Evolutionary conservation across 1,284 basidiomycete species (phyloP).

Genomic region (Mycena citricolor): DNA sequence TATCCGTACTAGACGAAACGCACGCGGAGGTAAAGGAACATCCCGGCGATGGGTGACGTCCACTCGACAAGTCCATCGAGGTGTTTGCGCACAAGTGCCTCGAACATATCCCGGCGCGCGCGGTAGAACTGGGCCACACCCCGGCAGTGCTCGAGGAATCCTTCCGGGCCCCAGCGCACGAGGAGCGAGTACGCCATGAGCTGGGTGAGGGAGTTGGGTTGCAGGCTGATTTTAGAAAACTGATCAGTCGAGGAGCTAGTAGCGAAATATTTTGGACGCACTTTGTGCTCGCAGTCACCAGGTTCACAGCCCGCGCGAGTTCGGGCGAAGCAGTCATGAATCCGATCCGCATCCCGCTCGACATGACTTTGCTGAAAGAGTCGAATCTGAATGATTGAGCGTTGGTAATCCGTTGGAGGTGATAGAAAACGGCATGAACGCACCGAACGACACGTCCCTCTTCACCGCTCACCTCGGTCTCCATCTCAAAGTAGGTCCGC

Average conservation of each 20-base stretch:
- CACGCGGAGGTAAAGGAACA: constrained; percentile 66
- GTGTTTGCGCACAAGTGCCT: constrained; percentile 71
- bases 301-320: constrained; percentile 9
- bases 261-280: not conserved
- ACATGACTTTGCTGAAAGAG: constrained; percentile 24
- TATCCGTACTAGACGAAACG: too few relatives aligned
- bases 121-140: constrained; percentile 80
- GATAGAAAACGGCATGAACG: not conserved
- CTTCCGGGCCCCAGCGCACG: constrained; percentile 18
- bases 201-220: constrained; percentile 16
- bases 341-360: constrained; percentile 24
- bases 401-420: not conserved
- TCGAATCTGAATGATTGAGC: constrained; percentile 13
- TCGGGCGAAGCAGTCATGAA: constrained; percentile 15
- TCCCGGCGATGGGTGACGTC: constrained; percentile 84
- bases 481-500: constrained; percentile 21
- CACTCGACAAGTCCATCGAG: constrained; percentile 78
- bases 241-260: not conserved
- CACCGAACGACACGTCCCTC: constrained; percentile 21
- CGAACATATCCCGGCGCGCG: constrained; percentile 78
- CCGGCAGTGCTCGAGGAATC: constrained; percentile 71
- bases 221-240: constrained; percentile 11
- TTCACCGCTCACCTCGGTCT: constrained; percentile 19
- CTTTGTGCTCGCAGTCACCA: constrained; percentile 23
- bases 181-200: constrained; percentile 18